These are phyloP conservation scores for Hypomyces rosellus DNA, from an alignment of 2,329 filamentous ascomycete species.

Conservation along the genomic window DNA sequence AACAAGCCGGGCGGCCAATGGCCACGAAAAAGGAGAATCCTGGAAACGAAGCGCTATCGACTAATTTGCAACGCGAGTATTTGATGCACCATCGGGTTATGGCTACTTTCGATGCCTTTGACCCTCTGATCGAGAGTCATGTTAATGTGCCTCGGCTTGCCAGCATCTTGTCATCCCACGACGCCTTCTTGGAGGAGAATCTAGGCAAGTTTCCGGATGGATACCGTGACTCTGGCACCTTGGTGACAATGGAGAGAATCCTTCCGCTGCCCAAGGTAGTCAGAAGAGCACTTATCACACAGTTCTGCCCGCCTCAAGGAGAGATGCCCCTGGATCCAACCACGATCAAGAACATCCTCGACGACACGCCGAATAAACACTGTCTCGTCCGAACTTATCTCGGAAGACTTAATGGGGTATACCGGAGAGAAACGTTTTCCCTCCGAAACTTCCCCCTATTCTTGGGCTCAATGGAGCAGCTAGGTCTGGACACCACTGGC, in stretches of 20 bases:
- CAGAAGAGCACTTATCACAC: conserved; percentile 12
- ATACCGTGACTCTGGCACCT: conserved; percentile 2
- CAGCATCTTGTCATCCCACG: not conserved
- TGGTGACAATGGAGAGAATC: conserved; percentile 17
- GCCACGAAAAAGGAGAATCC: conserved; percentile 16
- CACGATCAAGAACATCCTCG: conserved; percentile 1
- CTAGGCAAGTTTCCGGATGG: conserved; percentile 4
- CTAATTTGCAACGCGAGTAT: conserved; percentile 10
- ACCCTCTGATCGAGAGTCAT: not conserved
- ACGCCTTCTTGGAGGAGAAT: conserved; percentile 1
- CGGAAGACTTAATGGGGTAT: conserved; percentile 5
- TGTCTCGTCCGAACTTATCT: conserved; percentile 18
- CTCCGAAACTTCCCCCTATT: conserved; percentile 12
- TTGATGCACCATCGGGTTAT: conserved; percentile 2
- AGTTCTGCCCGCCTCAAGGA: conserved; percentile 9
- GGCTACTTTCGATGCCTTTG: conserved; percentile 9
- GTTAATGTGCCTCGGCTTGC: conserved; percentile 1
- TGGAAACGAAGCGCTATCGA: conserved; percentile 9
- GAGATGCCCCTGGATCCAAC: not conserved
- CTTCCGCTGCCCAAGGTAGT: conserved; percentile 16
- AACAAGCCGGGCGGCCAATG: conserved; percentile 8
- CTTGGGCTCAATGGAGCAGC: conserved; percentile 8
- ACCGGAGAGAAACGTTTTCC: not conserved
- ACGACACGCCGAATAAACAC: conserved; percentile 15
- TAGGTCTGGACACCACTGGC: conserved; percentile 9